Percentiles rank a stretch among this genome's conserved stretches.
These are phyloP conservation scores for Asterella californica DNA, from an alignment of 225 moss, liverwort and hornwort species.

Conservation along the genomic window DNA sequence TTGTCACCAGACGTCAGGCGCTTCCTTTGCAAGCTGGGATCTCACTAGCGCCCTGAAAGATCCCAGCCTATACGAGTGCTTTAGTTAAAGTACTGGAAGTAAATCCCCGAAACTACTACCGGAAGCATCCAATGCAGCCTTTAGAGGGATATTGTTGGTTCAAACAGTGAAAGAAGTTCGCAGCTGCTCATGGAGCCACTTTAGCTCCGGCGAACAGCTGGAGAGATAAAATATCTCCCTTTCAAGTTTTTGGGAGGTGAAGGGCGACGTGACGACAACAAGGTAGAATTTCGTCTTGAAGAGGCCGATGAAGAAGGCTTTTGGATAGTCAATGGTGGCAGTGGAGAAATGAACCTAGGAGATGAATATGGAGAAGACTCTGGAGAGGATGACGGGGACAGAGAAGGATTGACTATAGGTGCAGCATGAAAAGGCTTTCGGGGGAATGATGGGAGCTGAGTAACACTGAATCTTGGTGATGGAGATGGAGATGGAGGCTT, in stretches of 20 bases:
- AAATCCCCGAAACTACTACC: background rate
- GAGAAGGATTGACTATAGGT: background rate
- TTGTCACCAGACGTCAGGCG: background rate
- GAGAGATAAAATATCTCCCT: conserved; percentile 4
- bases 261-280: background rate
- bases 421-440: background rate
- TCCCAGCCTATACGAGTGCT: background rate
- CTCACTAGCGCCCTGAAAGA: background rate
- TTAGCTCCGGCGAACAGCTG: background rate
- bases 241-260: conserved; percentile 1
- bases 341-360: background rate
- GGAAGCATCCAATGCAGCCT: background rate
- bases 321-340: background rate
- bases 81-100: background rate
- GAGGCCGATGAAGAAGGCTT: background rate
- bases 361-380: conserved; percentile 9
- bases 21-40: background rate
- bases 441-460: background rate
- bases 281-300: background rate
- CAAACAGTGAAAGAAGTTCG: background rate
- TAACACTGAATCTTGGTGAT: conserved; percentile 1
- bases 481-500: conserved; percentile 10
- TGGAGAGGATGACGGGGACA: background rate
- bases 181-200: background rate
- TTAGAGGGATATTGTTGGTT: background rate